Evolutionary conservation across 164 flowering plant genomes (phyloP).

Genomic region (Malania oleifera): DNA sequence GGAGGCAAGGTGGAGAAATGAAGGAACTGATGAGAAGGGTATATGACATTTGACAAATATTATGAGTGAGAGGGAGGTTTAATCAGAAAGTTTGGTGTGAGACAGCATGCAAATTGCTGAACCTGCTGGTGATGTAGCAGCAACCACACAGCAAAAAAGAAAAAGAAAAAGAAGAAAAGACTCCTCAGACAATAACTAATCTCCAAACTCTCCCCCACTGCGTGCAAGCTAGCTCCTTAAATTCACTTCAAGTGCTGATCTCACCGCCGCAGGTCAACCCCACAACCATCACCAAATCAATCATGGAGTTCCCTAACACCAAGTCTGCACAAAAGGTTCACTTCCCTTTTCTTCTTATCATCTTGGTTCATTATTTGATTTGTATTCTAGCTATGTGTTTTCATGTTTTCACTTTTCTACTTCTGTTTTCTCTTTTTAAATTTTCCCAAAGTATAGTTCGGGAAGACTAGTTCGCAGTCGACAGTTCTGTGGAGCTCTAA

Average conservation of each 20-base stretch:
- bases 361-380: neutral
- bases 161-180: slow-evolving; percentile 1
- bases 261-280: neutral
- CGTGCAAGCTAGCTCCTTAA: slow-evolving; percentile 4
- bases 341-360: neutral
- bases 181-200: slow-evolving; percentile 22
- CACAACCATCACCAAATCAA: too few relatives aligned
- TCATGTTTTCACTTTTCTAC: neutral
- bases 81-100: slow-evolving; percentile 54
- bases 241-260: slow-evolving; percentile 2
- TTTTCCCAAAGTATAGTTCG: slow-evolving; percentile 12
- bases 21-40: too few relatives aligned
- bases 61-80: slow-evolving; percentile 42
- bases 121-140: slow-evolving; percentile 32
- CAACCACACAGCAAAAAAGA: too few relatives aligned
- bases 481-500: slow-evolving; percentile 20
- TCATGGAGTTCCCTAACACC: slow-evolving; percentile 25
- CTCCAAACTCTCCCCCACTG: slow-evolving; percentile 21
- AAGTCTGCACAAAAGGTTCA: slow-evolving; percentile 29
- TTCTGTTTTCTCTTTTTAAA: neutral
- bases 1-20: too few relatives aligned
- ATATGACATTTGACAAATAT: slow-evolving; percentile 4
- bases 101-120: slow-evolving; percentile 21
- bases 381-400: neutral
- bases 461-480: slow-evolving; percentile 27